Conservation (phyloP, 1,139 yeast species). For the Hansenula lynferdii region DNA sequence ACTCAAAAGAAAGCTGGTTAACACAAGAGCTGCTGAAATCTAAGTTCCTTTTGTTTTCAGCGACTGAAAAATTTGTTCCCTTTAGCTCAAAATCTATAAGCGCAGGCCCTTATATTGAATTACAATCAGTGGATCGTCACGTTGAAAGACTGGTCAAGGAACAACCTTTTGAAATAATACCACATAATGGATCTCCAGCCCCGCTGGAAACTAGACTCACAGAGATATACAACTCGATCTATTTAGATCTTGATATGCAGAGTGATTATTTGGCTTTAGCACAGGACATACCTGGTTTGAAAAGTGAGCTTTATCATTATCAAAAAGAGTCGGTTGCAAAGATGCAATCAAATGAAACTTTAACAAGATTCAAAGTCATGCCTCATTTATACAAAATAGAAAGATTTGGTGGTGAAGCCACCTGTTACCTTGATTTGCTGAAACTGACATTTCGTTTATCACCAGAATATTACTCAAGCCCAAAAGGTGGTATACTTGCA, state of each 20-base stretch:
- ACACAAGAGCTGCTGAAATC: constrained; percentile 2
- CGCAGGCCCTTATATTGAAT: constrained; percentile 2
- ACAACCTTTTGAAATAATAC: not conserved
- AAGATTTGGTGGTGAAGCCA: constrained; percentile 4
- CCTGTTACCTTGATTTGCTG: constrained; percentile 31
- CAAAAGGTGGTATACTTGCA: constrained; percentile 66
- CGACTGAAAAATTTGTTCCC: constrained; percentile 4
- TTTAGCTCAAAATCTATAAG: constrained; percentile 14
- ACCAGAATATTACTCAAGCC: constrained; percentile 41
- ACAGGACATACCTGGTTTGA: constrained; percentile 41
- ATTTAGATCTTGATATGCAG: constrained; percentile 14
- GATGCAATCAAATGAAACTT: constrained; percentile 52
- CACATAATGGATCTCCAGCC: not conserved
- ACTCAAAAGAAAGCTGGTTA: constrained; percentile 21
- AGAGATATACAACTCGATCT: constrained; percentile 17
- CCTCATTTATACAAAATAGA: constrained; percentile 39
- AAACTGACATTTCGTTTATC: constrained; percentile 24
- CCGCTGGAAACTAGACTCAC: constrained; percentile 20
- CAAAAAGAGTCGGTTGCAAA: constrained; percentile 53
- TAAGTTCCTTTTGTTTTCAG: constrained; percentile 11
- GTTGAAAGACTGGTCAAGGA: constrained; percentile 7
- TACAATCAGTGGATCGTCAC: constrained; percentile 8
- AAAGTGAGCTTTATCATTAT: constrained; percentile 47
- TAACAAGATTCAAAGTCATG: constrained; percentile 29
- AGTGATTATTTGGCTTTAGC: constrained; percentile 16